phyloP scores from a whole-genome alignment of 345 rosid genomes.

The Lepidium africanum region DNA sequence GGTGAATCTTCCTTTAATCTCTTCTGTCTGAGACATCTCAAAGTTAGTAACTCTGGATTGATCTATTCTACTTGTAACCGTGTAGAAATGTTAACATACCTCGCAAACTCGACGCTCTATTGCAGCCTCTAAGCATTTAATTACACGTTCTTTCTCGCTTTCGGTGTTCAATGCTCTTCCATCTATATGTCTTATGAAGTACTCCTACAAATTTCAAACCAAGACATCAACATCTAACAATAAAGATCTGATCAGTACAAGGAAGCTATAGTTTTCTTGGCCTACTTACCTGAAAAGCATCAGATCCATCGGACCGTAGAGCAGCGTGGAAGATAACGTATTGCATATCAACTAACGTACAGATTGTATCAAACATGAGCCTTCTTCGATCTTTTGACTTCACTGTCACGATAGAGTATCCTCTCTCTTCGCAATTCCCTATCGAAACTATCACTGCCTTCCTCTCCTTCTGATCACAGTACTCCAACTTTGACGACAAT shows the following conservation, averaged over 20 bases:
- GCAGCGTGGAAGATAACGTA: conserved; percentile 79
- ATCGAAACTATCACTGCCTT: conserved; percentile 33
- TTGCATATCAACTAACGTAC: conserved; percentile 71
- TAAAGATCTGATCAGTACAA: not conserved
- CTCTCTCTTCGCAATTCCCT: conserved; percentile 57
- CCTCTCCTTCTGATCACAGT: conserved; percentile 17
- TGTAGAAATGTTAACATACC: conserved; percentile 2
- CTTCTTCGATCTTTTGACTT: conserved; percentile 55
- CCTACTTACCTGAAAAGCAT: conserved; percentile 54
- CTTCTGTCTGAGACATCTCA: conserved; percentile 29
- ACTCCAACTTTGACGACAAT: conserved; percentile 14
- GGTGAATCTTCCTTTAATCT: conserved; percentile 33
- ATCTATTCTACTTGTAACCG: conserved; percentile 19
- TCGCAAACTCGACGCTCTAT: conserved; percentile 58
- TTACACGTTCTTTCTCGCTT: conserved; percentile 89
- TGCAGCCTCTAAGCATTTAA: conserved; percentile 91
- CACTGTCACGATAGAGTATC: conserved; percentile 60
- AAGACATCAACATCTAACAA: not conserved
- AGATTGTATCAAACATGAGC: conserved; percentile 76
- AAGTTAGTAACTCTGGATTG: conserved; percentile 33
- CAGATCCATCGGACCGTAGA: conserved; percentile 33
- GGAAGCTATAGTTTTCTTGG: not conserved
- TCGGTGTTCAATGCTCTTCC: conserved; percentile 89
- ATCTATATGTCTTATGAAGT: conserved; percentile 81
- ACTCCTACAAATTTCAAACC: conserved; percentile 47